Evolutionary conservation across 805 yeast species (phyloP), one percentile per base, ranked within the genome.

Genomic region (Sugiyamaella smithiae): DNA sequence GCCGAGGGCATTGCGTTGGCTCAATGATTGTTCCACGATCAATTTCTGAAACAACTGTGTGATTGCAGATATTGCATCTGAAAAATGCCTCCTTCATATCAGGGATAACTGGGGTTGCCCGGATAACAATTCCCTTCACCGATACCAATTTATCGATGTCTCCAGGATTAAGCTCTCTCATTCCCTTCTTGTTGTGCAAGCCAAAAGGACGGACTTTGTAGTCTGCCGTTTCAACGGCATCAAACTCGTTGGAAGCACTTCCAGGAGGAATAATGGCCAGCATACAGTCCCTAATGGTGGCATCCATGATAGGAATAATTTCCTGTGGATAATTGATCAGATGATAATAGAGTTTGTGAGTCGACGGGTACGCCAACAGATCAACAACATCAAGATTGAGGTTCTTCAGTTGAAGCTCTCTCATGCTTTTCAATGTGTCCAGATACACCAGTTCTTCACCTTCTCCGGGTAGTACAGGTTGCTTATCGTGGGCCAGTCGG

Each of bases 61-160:
- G 98, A 56, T 86, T 91, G 70, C 99, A 93, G 17, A 93, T 95
- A 52, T 81, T 85, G 70, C 99, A 93, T 69, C 83, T 86, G 78
- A 93, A 93, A 62, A 91, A 91, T 0, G 98, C 97, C 42, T 85
- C 88, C 64, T 89, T 90, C 99, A 93, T 93, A 66, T 93, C 99
- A 9, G 99, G 99, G 44, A 93, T 88, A 31, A 93, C 81, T 9
- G 97, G 81, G 5, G 97, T 88, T 5, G 96, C 75, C 59, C 99
- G 77, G 45, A 93, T 72, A 0, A 89, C 95, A 38, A 93, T 74
- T 17, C 99, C 99, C 68, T 91, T 93, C 48, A 93, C 81, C 44
- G 88, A 78, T 7, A 93, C 95, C 50, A 93, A 74, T 63, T 91
- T 90, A 68, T 93, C 99, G 54, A 93, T 91, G 67, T 90, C 98